Evolutionary conservation across 768 basidiomycete species (phyloP).

Genomic region (Melanogaster broomeanus): DNA sequence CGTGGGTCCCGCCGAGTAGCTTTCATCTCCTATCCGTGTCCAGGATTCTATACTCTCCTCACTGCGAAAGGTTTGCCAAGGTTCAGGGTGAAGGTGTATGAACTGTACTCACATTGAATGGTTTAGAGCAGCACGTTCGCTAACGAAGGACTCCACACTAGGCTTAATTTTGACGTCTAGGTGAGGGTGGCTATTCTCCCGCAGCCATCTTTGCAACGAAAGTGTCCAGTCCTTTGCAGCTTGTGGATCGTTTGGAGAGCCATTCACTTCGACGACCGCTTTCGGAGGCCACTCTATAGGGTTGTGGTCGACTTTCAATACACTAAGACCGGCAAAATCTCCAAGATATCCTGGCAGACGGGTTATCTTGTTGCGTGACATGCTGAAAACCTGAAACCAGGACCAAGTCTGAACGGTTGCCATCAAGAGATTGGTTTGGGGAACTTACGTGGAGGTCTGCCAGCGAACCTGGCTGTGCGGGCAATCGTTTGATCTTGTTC

Average conservation of each 20-base stretch:
- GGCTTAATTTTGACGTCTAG: slow-evolving; percentile 33
- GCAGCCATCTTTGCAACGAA: slow-evolving; percentile 76
- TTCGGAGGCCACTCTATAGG: slow-evolving; percentile 93
- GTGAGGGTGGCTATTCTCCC: slow-evolving; percentile 42
- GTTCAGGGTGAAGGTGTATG: neutral
- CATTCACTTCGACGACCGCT: slow-evolving; percentile 47
- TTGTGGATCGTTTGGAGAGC: slow-evolving; percentile 45
- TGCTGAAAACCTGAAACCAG: slow-evolving; percentile 69
- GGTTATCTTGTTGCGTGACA: slow-evolving; percentile 83
- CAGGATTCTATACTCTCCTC: slow-evolving; percentile 47
- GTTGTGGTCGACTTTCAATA: slow-evolving; percentile 88
- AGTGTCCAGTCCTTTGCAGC: slow-evolving; percentile 73
- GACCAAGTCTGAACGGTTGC: neutral
- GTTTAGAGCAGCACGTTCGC: slow-evolving; percentile 41
- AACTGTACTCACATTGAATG: slow-evolving; percentile 26
- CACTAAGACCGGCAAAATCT: slow-evolving; percentile 68
- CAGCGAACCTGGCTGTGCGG: slow-evolving; percentile 77
- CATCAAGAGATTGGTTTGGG: neutral
- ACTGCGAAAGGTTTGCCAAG: slow-evolving; percentile 22
- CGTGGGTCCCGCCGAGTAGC: slow-evolving; percentile 38
- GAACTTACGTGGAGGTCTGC: slow-evolving; percentile 66
- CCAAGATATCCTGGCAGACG: slow-evolving; percentile 78
- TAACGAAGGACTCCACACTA: slow-evolving; percentile 52
- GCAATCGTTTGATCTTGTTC: slow-evolving; percentile 84
- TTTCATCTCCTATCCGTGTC: slow-evolving; percentile 41